A percentile compares a stretch with the other conserved stretches of the same genome.
Conservation (phyloP, 2,329 filamentous ascomycete genomes). For the Calonectria hongkongensis region DNA sequence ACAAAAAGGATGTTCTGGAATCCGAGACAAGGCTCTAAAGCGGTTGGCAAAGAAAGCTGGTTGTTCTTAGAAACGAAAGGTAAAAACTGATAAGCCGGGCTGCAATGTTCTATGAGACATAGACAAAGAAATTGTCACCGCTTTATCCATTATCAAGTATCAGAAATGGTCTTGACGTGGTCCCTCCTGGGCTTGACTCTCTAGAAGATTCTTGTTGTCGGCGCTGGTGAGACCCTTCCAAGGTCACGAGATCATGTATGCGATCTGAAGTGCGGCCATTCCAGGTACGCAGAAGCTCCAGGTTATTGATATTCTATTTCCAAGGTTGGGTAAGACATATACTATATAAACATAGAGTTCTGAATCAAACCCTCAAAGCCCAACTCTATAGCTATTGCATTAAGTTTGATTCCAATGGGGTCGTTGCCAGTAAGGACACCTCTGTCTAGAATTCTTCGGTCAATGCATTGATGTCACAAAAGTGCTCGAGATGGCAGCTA, state of each 20-base stretch:
- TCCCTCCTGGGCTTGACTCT: constrained; percentile 84
- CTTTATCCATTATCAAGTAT: not conserved
- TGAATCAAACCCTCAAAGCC: too few relatives aligned
- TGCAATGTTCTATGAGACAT: not conserved
- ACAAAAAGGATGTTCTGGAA: not conserved
- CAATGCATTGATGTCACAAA: too few relatives aligned
- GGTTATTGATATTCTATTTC: constrained; percentile 47
- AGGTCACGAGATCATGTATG: constrained; percentile 88
- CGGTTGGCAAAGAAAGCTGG: not conserved
- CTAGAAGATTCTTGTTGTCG: constrained; percentile 96
- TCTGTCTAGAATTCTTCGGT: too few relatives aligned
- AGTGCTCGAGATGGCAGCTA: too few relatives aligned
- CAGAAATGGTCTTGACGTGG: too few relatives aligned
- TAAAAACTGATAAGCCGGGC: too few relatives aligned
- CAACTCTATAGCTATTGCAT: too few relatives aligned
- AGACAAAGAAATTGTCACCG: not conserved
- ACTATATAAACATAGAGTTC: too few relatives aligned
- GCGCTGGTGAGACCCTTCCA: constrained; percentile 83
- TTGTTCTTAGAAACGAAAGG: not conserved
- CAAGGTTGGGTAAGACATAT: too few relatives aligned
- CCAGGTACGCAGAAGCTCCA: too few relatives aligned
- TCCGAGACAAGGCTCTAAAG: not conserved
- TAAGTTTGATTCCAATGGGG: too few relatives aligned
- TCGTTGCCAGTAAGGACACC: too few relatives aligned
- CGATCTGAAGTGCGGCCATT: constrained; percentile 79